Conservation (phyloP, 192 early-diverging fungal species). For the Coemansia aciculifera region DNA sequence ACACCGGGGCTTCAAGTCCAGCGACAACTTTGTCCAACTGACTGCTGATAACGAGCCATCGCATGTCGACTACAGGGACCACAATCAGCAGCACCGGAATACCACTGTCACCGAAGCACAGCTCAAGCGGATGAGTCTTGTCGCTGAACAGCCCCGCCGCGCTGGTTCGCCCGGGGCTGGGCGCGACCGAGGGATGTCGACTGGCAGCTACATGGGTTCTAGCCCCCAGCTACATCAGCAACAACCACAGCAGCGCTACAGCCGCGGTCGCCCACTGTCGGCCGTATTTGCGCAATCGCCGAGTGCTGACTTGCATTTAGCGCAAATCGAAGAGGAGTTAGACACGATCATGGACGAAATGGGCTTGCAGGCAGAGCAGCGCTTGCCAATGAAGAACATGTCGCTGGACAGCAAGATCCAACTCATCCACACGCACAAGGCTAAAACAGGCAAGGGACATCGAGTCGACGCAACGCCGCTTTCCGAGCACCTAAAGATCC, state of each 20-base stretch:
- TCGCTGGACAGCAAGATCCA: conserved; percentile 43
- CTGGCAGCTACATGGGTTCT: conserved; percentile 16
- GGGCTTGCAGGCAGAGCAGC: conserved; percentile 42
- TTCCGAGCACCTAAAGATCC: conserved; percentile 47
- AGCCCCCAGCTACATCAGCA: conserved; percentile 5
- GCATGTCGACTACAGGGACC: background rate
- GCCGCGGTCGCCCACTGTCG: conserved; percentile 26
- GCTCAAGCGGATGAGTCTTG: background rate
- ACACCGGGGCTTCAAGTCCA: conserved; percentile 33
- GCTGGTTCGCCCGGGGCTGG: conserved; percentile 2
- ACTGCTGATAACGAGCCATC: conserved; percentile 8
- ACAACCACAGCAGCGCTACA: conserved; percentile 8
- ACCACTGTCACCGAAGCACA: background rate
- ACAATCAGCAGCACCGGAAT: background rate
- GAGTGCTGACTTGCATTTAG: conserved; percentile 29
- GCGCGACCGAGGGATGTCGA: conserved; percentile 17
- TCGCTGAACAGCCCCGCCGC: background rate
- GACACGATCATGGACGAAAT: conserved; percentile 53
- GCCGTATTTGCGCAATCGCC: conserved; percentile 20
- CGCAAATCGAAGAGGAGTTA: conserved; percentile 51
- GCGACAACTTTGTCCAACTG: conserved; percentile 44
- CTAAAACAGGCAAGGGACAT: conserved; percentile 5
- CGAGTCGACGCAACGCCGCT: conserved; percentile 22
- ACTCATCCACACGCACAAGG: conserved; percentile 47
- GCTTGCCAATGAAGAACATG: conserved; percentile 47